Evolutionary conservation across 2,329 filamentous ascomycete species (phyloP), one percentile per base, ranked within the genome.

Genomic region (Hypoxylon sp.): DNA sequence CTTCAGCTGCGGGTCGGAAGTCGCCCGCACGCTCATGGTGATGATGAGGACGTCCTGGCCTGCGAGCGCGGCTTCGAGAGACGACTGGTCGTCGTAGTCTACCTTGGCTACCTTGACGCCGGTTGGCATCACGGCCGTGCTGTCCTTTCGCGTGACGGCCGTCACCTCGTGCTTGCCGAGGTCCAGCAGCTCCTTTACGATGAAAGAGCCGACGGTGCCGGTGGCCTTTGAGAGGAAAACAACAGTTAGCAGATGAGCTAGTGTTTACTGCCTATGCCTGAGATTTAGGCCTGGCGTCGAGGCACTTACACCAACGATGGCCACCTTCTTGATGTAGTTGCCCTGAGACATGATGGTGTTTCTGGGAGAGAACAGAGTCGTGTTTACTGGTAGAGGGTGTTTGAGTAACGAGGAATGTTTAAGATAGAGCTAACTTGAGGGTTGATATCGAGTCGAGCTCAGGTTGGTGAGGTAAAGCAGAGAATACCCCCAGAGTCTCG

Each of bases 1-100:
- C 58, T 81, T 81, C 49, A 65, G 67, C 38, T 84, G 78, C 1
- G 77, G 77, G 8, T 80, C 79, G 0, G 58, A 69, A 0, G 81
- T 75, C 0, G 81, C 82, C 0, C 43, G 60, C 0, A 72, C 67
- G 9, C 75, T 60, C 56, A 88, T 68, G 8, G 83, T 84, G 50
- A 87, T 85, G 62, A 86, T 74, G 2, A 88, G 73, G 31, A 79
- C 79, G n/a, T 88, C 78, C 58, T 87, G 82, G 55, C 75, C 83
- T 24, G 73, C 67, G 2, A 88, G 77, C 2, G 82, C 83, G 0
- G 70, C 67, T 0, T 82, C 74, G 7, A 88, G 66, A 1, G 79
- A 75, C 1, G 69, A 63, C 21, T 76, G 67, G 42, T 79, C 72
- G 33, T 74, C 70, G 60, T 82, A 83, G 66, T 81, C 75, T 15